phyloP scores from a whole-genome alignment of 345 rosid species.

The Syzygium aromaticum region DNA sequence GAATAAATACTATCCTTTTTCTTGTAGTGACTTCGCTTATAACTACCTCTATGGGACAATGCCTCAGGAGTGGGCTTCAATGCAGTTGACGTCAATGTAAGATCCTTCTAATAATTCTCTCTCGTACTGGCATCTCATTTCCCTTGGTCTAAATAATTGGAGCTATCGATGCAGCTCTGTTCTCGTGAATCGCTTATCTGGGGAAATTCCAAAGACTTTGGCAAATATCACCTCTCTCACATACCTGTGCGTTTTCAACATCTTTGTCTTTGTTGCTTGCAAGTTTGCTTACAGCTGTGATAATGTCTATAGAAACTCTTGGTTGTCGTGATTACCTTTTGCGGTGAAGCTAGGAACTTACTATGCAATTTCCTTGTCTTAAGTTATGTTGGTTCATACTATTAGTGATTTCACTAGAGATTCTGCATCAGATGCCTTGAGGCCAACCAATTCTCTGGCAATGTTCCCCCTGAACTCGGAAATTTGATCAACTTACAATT shows the following conservation, averaged over 20 bases:
- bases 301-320: background rate
- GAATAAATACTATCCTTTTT: background rate
- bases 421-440: conserved; percentile 27
- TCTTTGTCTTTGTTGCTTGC: background rate
- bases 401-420: background rate
- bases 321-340: background rate
- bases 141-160: background rate
- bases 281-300: background rate
- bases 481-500: conserved; percentile 25
- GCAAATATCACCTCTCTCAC: conserved; percentile 29
- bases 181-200: conserved; percentile 30
- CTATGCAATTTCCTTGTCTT: background rate
- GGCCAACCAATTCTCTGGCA: conserved; percentile 38
- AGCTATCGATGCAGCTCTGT: conserved; percentile 20
- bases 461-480: conserved; percentile 30
- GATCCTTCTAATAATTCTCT: background rate
- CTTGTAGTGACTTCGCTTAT: conserved; percentile 16
- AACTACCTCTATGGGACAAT: conserved; percentile 36
- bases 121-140: background rate
- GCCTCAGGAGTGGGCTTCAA: conserved; percentile 39
- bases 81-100: conserved; percentile 19
- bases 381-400: background rate
- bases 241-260: conserved; percentile 17
- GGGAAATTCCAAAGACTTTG: conserved; percentile 30
- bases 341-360: background rate